Base-by-base conservation (phyloP, 2,329 filamentous ascomycete genomes). In the Neopestalotiopsis sp. region DNA sequence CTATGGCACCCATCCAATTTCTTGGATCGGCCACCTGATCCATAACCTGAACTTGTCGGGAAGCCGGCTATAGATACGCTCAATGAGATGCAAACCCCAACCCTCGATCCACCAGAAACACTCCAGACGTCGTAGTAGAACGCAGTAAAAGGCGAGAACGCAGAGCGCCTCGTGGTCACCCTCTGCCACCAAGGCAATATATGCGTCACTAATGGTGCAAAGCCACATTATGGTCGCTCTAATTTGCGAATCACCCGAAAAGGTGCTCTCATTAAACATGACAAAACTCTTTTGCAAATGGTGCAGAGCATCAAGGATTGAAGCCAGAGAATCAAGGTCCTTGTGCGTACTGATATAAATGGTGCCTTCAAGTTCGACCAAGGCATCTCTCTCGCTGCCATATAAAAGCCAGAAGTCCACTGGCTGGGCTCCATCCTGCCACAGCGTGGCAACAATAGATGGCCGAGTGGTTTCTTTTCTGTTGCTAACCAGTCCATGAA, bases 11-110 rank as follows among this genome's bases (percentile, higher is more conserved):
- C 63, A 66, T 10, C 63, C 63, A 10, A 66, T 66, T 28, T 66
- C 63, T 57, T 66, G 40, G 4, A 58, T 40, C 17, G 63, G 63
- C 63, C 49, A 66, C 28, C 63, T 57, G 7, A 66, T 57, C 63
- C 63, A 66, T 3, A 66, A 24, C 28, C 32, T 66, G 17, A 57
- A 58, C 28, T 30, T 66, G 2, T n/a, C 45, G 9, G 53, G 30
- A 1, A 66, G 45, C 6, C 7, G 9, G 40, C 61, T 7, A 34
- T 67, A 67, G 20, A 67, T 59, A 7, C 56, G 30, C n/a, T 45
- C 53, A 28, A 67, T 67, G 0, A 67, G 65, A 17, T 61, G 65
- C 12, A 67, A 20, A 0, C 65, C 53, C 65, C 65, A 67, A 13
- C 65, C 65, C 13, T 67, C 65, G 4, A 67, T 2, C 53, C 57